These are phyloP conservation scores for Suillus discolor DNA, from an alignment of 768 basidiomycete genomes.

Conservation along the genomic window DNA sequence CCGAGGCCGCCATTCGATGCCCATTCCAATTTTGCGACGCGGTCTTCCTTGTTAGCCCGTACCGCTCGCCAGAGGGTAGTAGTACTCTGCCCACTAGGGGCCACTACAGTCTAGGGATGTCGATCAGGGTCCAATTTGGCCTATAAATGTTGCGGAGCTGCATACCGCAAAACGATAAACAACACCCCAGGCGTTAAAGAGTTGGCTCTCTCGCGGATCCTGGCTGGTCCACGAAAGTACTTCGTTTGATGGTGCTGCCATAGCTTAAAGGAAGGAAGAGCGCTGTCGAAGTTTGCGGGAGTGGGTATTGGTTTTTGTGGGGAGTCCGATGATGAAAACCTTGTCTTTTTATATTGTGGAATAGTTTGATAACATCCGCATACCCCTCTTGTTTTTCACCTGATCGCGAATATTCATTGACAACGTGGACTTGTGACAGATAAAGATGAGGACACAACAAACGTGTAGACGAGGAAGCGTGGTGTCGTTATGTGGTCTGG, in stretches of 20 bases:
- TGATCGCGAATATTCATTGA: slow-evolving; percentile 61
- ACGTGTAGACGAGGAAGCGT: slow-evolving; percentile 74
- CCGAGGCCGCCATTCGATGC: slow-evolving; percentile 80
- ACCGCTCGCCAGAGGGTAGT: slow-evolving; percentile 83
- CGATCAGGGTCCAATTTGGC: slow-evolving; percentile 29
- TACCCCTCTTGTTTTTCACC: slow-evolving; percentile 45
- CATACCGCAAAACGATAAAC: slow-evolving; percentile 80
- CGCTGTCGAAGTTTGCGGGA: slow-evolving; percentile 32
- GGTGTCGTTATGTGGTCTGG: slow-evolving; percentile 56
- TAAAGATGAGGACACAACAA: slow-evolving; percentile 68
- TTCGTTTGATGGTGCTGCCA: slow-evolving; percentile 61
- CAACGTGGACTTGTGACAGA: slow-evolving; percentile 81
- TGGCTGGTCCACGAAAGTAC: slow-evolving; percentile 87
- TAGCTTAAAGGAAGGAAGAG: slow-evolving; percentile 40
- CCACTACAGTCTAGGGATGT: slow-evolving; percentile 58
- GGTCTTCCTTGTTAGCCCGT: slow-evolving; percentile 84
- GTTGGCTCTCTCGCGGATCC: slow-evolving; percentile 79
- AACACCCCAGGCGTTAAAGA: slow-evolving; percentile 82
- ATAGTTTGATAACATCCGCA: slow-evolving; percentile 48
- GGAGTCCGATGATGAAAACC: slow-evolving; percentile 15
- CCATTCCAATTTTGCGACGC: slow-evolving; percentile 89
- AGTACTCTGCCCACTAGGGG: slow-evolving; percentile 63
- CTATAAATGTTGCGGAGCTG: slow-evolving; percentile 18
- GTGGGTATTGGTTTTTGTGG: slow-evolving; percentile 30
- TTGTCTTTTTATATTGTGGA: slow-evolving; percentile 56